Evolutionary conservation across 306 rosid genomes (phyloP), one percentile per base, ranked within the genome.

Genomic region (Fragaria iinumae): DNA sequence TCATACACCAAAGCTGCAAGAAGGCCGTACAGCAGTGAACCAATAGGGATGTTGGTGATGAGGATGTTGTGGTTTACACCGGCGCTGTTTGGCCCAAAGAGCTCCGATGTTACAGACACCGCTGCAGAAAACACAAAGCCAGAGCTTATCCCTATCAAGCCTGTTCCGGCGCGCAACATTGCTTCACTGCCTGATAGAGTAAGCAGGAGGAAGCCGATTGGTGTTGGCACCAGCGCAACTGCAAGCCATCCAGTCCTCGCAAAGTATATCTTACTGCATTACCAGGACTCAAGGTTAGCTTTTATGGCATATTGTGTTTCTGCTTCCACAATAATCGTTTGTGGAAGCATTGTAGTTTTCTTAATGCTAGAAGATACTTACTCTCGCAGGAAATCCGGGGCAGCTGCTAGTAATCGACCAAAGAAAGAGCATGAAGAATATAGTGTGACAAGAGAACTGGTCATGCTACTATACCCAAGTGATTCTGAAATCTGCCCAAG

Each of bases 111-210:
- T 17, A 95, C 72, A 2, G 98, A 93, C 21, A 95, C 97, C 0
- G 97, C 97, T 18, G 98, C 98, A 2, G 98, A 92, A 74, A 95
- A 95, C 77, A 95, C 91, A 86, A 95, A 92, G 5, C 98, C 97
- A 0, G 97, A 92, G 80, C 98, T 95, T 76, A 92, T 43, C 71
- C 97, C 97, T 6, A 95, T 84, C 39, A 95, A 84, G 16, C 92
- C 93, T 14, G 97, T 90, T 68, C 97, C 97, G 6, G 72, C 68
- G 1, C 85, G 73, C 43, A 95, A 76, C 27, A 88, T 82, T 14
- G 64, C 63, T 25, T 62, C 81, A 70, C 89, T 84, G 52, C 84
- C 91, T 77, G 97, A 88, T 13, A 82, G 34, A 36, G 97, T 90
- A 12, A 95, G 92, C 77, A 89, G 20, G 78, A 90, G 73, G 49